A percentile compares a stretch with the other conserved stretches of the same genome.
These are phyloP conservation scores for Brassica carinata DNA, from an alignment of 345 rosid genomes.

Conservation along the genomic window DNA sequence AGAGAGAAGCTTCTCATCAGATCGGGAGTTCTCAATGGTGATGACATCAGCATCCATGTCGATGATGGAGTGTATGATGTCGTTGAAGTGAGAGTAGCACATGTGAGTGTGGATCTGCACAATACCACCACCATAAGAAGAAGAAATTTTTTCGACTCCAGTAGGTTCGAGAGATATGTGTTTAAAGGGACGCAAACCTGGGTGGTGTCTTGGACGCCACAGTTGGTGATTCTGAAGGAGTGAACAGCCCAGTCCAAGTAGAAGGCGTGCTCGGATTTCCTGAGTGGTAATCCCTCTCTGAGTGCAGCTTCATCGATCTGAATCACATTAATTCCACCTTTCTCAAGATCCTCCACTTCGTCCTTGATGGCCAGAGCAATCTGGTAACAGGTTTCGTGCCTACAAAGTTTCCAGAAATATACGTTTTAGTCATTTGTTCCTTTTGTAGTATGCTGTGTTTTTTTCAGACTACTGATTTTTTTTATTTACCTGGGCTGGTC, in stretches of 20 bases:
- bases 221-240: constrained; percentile 98
- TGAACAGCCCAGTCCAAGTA: constrained; percentile 99
- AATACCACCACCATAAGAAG: background rate
- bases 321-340: constrained; percentile 81
- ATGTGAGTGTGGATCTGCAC: constrained; percentile 95
- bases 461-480: background rate
- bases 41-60: constrained; percentile 99
- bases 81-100: constrained; percentile 99
- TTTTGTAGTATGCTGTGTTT: background rate
- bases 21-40: constrained; percentile 98
- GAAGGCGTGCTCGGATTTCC: constrained; percentile 97
- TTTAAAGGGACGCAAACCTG: constrained; percentile 60
- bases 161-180: background rate
- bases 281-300: constrained; percentile 94
- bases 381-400: constrained; percentile 94
- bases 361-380: constrained; percentile 98
- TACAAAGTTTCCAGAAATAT: constrained; percentile 31
- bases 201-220: constrained; percentile 83
- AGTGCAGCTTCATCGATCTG: constrained; percentile 99
- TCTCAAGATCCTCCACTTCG: constrained; percentile 98
- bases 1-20: constrained; percentile 95
- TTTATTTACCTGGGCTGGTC: constrained; percentile 89
- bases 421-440: background rate
- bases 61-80: constrained; percentile 94
- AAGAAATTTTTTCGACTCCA: too few species aligned